Evolutionary conservation across 2,329 filamentous ascomycete species (phyloP).

Genomic region (Remersonia thermophila): DNA sequence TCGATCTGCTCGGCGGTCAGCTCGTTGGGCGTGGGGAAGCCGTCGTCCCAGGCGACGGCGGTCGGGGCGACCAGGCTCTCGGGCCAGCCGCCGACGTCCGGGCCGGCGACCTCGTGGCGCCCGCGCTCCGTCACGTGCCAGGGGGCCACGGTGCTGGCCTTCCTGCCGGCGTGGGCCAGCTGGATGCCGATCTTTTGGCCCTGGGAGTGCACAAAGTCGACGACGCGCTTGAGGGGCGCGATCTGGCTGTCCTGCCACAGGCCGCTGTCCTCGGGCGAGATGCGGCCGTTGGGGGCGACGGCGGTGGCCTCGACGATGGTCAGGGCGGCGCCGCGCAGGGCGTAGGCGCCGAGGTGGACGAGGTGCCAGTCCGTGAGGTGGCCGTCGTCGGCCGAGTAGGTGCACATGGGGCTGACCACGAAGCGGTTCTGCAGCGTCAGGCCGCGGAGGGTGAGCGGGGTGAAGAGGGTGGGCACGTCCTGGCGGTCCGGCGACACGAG

Average conservation of each 20-base stretch:
- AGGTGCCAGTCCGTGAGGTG: slow-evolving; percentile 73
- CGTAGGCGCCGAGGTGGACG: slow-evolving; percentile 68
- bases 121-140: slow-evolving; percentile 48
- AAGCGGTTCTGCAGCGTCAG: slow-evolving; percentile 45
- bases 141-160: slow-evolving; percentile 47
- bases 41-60: slow-evolving; percentile 45
- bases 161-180: slow-evolving; percentile 67
- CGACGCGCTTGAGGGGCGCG: slow-evolving; percentile 53
- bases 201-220: slow-evolving; percentile 72
- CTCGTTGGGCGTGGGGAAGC: slow-evolving; percentile 50
- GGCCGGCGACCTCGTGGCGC: slow-evolving; percentile 39
- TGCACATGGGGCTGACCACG: slow-evolving; percentile 50
- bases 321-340: slow-evolving; percentile 61
- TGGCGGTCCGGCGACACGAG: slow-evolving; percentile 19
- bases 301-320: slow-evolving; percentile 68
- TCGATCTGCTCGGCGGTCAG: slow-evolving; percentile 59
- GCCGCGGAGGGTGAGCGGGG: slow-evolving; percentile 41
- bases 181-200: slow-evolving; percentile 67
- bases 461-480: slow-evolving; percentile 41
- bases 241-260: slow-evolving; percentile 81
- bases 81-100: slow-evolving; percentile 43
- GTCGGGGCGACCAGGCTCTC: slow-evolving; percentile 40
- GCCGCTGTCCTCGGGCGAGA: slow-evolving; percentile 67
- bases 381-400: slow-evolving; percentile 45
- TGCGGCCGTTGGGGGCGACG: slow-evolving; percentile 64